phyloP scores from a whole-genome alignment of 106 monocot genomes.

The Apostasia shenzhenica region DNA sequence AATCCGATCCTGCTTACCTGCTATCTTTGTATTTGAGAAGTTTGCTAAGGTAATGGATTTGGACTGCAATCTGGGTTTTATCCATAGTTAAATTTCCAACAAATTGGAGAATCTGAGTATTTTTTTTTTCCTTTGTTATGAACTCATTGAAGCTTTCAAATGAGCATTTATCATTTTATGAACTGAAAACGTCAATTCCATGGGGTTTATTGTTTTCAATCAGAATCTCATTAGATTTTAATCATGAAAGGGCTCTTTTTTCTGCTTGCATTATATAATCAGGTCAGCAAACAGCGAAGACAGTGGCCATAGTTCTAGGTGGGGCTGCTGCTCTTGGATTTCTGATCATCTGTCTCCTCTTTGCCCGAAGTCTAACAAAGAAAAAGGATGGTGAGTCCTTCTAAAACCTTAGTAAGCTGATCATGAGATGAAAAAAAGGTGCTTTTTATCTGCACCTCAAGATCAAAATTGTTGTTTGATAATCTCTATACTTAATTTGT shows the following conservation, averaged over 20 bases:
- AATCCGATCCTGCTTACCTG: too few species aligned
- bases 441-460: background rate
- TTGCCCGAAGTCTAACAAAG: constrained; percentile 67
- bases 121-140: background rate
- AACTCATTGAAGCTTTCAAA: background rate
- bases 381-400: constrained; percentile 63
- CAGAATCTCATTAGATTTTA: background rate
- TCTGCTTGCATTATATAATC: background rate
- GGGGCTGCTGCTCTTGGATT: constrained; percentile 84
- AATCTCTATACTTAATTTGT: background rate
- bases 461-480: background rate
- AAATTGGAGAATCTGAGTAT: background rate
- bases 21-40: too few species aligned
- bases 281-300: constrained; percentile 86
- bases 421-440: background rate
- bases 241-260: background rate
- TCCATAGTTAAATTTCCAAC: background rate
- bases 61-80: background rate
- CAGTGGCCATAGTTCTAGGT: constrained; percentile 93
- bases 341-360: constrained; percentile 80
- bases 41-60: too few species aligned
- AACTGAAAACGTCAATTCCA: background rate
- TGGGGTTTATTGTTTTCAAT: background rate
- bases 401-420: background rate
- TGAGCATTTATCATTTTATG: background rate